Evolutionary conservation across 768 basidiomycete species (phyloP).

Genomic region (Suillus placidus): DNA sequence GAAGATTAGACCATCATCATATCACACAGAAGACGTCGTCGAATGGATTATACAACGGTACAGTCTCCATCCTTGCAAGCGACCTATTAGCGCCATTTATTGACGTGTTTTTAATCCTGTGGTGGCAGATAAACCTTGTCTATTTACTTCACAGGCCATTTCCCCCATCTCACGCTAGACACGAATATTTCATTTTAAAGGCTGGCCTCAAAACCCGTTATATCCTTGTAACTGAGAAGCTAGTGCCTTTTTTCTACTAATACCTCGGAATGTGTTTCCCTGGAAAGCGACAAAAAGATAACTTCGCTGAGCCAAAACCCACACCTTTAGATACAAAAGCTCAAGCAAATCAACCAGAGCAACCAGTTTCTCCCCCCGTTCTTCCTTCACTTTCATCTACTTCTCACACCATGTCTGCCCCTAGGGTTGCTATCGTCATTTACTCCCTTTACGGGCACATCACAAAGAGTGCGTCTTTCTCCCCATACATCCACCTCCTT

Average conservation of each 20-base stretch:
- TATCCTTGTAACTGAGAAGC: slow-evolving; percentile 16
- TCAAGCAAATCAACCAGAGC: slow-evolving; percentile 7
- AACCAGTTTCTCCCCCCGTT: slow-evolving; percentile 8
- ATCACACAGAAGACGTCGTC: neutral
- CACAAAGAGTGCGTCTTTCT: slow-evolving; percentile 40
- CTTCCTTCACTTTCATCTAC: slow-evolving; percentile 8
- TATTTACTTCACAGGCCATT: slow-evolving; percentile 17
- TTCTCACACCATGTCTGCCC: slow-evolving; percentile 23
- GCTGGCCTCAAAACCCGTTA: slow-evolving; percentile 2
- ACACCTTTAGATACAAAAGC: slow-evolving; percentile 20
- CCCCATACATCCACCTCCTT: neutral
- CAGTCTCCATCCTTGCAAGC: neutral
- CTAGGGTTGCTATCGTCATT: slow-evolving; percentile 48
- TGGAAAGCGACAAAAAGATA: slow-evolving; percentile 39
- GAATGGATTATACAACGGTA: slow-evolving; percentile 11
- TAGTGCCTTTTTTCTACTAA: slow-evolving; percentile 3
- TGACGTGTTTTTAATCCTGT: slow-evolving; percentile 21
- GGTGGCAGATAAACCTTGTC: slow-evolving; percentile 5
- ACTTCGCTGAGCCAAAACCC: slow-evolving; percentile 33
- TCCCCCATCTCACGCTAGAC: slow-evolving; percentile 29
- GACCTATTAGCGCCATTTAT: slow-evolving; percentile 5
- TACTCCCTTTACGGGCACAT: slow-evolving; percentile 57
- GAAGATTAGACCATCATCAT: neutral
- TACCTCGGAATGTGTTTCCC: slow-evolving; percentile 41
- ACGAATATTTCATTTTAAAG: slow-evolving; percentile 12